Conservation (phyloP, 768 basidiomycete species). For the Coprinopsis cinerea region DNA sequence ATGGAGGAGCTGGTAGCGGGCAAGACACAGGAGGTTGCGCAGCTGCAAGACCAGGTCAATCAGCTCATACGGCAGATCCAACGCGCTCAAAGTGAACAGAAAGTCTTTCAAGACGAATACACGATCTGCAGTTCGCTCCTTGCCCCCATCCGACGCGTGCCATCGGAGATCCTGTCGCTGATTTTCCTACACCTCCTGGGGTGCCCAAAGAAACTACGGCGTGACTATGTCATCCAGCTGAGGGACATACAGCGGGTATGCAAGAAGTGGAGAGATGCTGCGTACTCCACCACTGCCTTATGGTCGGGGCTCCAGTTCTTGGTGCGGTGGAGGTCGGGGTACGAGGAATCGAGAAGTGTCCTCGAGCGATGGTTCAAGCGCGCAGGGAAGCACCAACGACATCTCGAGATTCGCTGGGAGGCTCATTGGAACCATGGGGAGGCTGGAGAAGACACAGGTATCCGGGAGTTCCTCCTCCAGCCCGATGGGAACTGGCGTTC, state of each 20-base stretch:
- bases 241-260: not conserved
- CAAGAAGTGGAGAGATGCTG: not conserved
- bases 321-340: too few relatives aligned
- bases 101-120: not conserved
- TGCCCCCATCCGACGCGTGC: not conserved
- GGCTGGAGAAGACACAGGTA: too few relatives aligned
- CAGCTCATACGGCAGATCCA: not conserved
- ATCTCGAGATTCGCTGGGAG: too few relatives aligned
- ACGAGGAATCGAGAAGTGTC: too few relatives aligned
- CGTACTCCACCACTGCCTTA: not conserved
- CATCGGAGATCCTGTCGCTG: not conserved
- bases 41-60: not conserved
- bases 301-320: not conserved
- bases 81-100: not conserved
- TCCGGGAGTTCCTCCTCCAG: too few relatives aligned
- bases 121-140: not conserved
- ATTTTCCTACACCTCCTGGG: not conserved
- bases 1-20: not conserved
- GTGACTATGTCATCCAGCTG: not conserved
- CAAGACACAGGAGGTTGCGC: not conserved
- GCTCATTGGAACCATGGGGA: too few relatives aligned
- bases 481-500: too few relatives aligned
- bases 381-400: too few relatives aligned
- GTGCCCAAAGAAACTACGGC: not conserved
- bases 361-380: too few relatives aligned